These are phyloP conservation scores for Mucor racemosus DNA, from an alignment of 371 early-diverging fungal species.

Conservation along the genomic window DNA sequence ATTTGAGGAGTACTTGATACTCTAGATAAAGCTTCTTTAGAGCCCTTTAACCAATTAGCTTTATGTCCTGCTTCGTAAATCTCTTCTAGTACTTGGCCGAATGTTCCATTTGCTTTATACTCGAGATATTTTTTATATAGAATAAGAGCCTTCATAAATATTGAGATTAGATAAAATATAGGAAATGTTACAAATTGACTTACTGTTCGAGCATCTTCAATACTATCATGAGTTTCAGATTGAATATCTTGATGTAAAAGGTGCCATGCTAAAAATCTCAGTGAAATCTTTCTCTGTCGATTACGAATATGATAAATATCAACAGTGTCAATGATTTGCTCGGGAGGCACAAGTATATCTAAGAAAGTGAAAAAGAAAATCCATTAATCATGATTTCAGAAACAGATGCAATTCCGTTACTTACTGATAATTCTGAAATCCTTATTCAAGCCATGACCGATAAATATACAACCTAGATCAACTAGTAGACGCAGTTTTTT, in stretches of 20 bases:
- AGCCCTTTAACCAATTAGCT: slow-evolving; percentile 62
- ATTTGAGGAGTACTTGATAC: slow-evolving; percentile 28
- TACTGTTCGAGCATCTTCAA: slow-evolving; percentile 91
- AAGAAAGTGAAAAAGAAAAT: neutral
- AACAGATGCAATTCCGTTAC: slow-evolving; percentile 1
- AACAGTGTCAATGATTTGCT: slow-evolving; percentile 91
- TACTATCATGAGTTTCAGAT: slow-evolving; percentile 86
- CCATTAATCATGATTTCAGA: neutral
- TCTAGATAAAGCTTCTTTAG: slow-evolving; percentile 31
- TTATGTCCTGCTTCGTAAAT: slow-evolving; percentile 83
- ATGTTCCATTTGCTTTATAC: slow-evolving; percentile 63
- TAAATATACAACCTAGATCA: slow-evolving; percentile 88
- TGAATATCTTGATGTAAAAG: slow-evolving; percentile 88
- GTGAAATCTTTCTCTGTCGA: slow-evolving; percentile 80
- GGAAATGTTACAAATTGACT: neutral
- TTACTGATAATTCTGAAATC: slow-evolving; percentile 92
- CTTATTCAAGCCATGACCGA: slow-evolving; percentile 93
- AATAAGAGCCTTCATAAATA: slow-evolving; percentile 67
- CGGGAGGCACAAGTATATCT: slow-evolving; percentile 86
- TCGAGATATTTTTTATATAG: slow-evolving; percentile 83
- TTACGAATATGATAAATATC: slow-evolving; percentile 85
- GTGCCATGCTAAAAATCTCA: slow-evolving; percentile 93
- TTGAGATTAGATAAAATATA: neutral
- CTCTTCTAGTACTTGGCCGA: slow-evolving; percentile 77
- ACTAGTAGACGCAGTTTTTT: slow-evolving; percentile 86